A percentile compares a stretch with the other conserved stretches of the same genome.
Conservation (phyloP, 1,139 yeast genomes). For the Kodamaea anthophila region DNA sequence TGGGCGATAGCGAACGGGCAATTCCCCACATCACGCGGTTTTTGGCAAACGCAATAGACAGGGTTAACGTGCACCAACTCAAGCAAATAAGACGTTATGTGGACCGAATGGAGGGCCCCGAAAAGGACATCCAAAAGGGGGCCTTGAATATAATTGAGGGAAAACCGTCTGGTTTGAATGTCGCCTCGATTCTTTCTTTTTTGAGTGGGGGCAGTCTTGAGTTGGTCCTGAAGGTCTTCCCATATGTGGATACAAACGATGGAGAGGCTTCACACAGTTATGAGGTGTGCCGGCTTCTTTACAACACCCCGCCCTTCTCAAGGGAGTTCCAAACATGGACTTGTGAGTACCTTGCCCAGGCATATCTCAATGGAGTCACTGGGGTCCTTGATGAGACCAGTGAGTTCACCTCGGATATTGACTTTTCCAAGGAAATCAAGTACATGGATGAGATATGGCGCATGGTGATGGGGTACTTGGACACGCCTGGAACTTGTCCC, state of each 20-base stretch:
- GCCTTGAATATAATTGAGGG: neutral
- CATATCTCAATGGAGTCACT: constrained; percentile 25
- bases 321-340: constrained; percentile 32
- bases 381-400: no score
- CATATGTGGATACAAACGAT: constrained; percentile 2
- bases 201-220: constrained; percentile 13
- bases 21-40: no score
- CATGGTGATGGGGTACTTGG: constrained; percentile 8
- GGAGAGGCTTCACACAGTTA: neutral
- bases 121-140: neutral
- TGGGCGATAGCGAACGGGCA: no score
- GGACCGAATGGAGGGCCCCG: no score
- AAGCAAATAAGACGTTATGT: no score
- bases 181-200: constrained; percentile 14
- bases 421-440: constrained; percentile 1
- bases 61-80: no score
- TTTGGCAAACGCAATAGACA: no score
- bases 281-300: neutral
- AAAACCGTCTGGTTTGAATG: neutral
- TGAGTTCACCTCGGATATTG: no score
- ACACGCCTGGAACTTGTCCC: constrained; percentile 9
- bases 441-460: constrained; percentile 14
- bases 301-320: constrained; percentile 5
- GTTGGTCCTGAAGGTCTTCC: constrained; percentile 17
- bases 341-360: constrained; percentile 37